Evolutionary conservation across 1,284 basidiomycete species (phyloP), one percentile per base, ranked within the genome.

Genomic region (Cryptococcus sp.): DNA sequence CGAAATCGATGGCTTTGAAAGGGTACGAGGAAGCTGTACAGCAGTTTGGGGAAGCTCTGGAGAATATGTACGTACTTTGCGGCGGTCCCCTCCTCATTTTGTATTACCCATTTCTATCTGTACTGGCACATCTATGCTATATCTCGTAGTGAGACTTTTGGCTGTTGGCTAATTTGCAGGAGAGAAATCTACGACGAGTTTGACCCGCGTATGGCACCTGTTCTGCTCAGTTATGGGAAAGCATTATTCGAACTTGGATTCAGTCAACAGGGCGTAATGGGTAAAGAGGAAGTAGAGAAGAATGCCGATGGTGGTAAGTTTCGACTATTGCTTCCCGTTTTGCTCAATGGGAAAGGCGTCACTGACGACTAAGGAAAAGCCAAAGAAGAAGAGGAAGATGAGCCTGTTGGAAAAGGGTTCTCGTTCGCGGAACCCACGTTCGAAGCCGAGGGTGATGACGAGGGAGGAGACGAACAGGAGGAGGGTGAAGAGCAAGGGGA

Each of bases 191-290:
- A 83, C 52, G 86, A 82, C 42, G 88, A 93, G 52, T 79, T 86
- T 59, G 82, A 86, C 32, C 83, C 85, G 1, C 83, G 87, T 66
- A 84, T 81, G 55, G 91, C 89, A 10, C 88, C 91, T 62, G 69
- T 92, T 24, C 87, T 93, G 57, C 85, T 91, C 56, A 78, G 81
- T 14, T 94, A 94, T 64, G 91, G 91, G 9, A 88, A 85, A 70
- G 87, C 91, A 5, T 75, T 93, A 40, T 79, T 91, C 54, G 90
- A 93, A 77, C 88, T 92, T 61, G 91, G 89, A 1, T 86, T 92
- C 55, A 72, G 81, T 4, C 86, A 89, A 67, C 85, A 78, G 52
- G 81, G 83, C 1, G 90, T 92, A n/a, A 75, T 93, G 54, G 90
- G 88, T 4, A 90, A 89, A 69, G 87, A 90, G 46, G 71, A 71